Evolutionary conservation across 1,139 yeast species (phyloP), one percentile per base, ranked within the genome.

Genomic region (Magnusiomyces tetraspermus): DNA sequence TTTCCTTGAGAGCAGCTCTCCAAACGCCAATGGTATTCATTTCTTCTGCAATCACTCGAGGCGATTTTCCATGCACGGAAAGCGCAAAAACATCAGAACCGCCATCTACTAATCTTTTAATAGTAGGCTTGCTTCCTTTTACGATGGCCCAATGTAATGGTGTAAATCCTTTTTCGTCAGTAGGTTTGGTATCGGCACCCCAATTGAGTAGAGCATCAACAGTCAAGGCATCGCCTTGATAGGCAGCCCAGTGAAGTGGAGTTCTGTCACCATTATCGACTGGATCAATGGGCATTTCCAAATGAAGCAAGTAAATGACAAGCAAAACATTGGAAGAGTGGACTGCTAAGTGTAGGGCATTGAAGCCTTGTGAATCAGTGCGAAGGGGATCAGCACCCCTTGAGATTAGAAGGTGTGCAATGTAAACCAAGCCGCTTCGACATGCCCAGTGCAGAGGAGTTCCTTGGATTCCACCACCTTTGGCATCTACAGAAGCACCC

Each of bases 381-480:
- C 81, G 65, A 1, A 74, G 65, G 0, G 90, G 84, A 66, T 87
- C 88, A 0, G 96, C 97, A 2, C 84, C 81, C 21, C 78, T 73
- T 53, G 78, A 72, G 11, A 89, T 64, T 49, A 94, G 72, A 60
- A 77, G 80, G 65, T 88, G 90, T 1, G 81, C 96, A 55, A 89
- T 80, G 63, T 88, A 85, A 1, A 88, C 95, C 53, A 86, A 75
- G 0, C 98, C 98, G 60, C 83, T 83, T 51, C 97, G 76, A 54
- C 94, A 84, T 0, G 97, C 97, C 98, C 98, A 94, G 63, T 90
- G 96, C 50, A 94, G 71, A 0, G 98, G 96, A 0, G 97, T 85
- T 0, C 97, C 97, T 54, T 75, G 69, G 54, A 90, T 69, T 50
- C 85, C 88, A 13, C 96, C 97, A 1, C 96, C 96, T 59, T 73